Conservation (phyloP, 2,329 filamentous ascomycete genomes). For the Aspergillus sclerotialis region DNA sequence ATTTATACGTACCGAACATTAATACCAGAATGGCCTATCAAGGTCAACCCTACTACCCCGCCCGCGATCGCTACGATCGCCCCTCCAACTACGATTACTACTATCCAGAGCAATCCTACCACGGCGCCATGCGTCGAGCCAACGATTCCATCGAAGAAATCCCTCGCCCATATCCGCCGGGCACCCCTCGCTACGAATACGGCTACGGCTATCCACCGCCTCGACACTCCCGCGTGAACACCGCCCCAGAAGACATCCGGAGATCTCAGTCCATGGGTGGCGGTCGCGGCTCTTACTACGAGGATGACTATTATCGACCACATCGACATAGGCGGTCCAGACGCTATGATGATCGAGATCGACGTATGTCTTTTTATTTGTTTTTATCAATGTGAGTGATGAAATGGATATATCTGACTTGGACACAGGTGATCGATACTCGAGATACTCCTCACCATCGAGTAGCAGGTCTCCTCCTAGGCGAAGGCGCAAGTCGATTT, state of each 20-base stretch:
- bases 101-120: constrained; percentile 12
- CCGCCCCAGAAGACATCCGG: constrained; percentile 27
- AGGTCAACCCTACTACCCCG: constrained; percentile 24
- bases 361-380: constrained; percentile 21
- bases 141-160: constrained; percentile 73
- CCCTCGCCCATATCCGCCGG: constrained; percentile 74
- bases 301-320: constrained; percentile 24
- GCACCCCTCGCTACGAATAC: constrained; percentile 35
- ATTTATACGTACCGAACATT: constrained; percentile 1
- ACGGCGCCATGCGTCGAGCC: constrained; percentile 53
- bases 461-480: constrained; percentile 34
- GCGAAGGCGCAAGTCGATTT: constrained; percentile 40
- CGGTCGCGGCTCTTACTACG: constrained; percentile 27
- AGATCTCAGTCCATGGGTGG: constrained; percentile 30
- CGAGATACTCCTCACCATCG: constrained; percentile 29
- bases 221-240: constrained; percentile 16
- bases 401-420: not conserved
- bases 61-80: constrained; percentile 25
- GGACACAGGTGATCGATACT: constrained; percentile 21
- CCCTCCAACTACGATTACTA: constrained; percentile 21
- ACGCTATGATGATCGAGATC: constrained; percentile 41
- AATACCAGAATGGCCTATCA: constrained; percentile 29
- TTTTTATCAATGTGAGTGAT: not conserved
- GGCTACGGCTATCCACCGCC: constrained; percentile 23
- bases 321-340: constrained; percentile 38